Percentiles rank a stretch among this genome's conserved stretches.
Evolutionary conservation across 2,329 filamentous ascomycete species (phyloP).

Genomic region (Fusarium veterinarium): DNA sequence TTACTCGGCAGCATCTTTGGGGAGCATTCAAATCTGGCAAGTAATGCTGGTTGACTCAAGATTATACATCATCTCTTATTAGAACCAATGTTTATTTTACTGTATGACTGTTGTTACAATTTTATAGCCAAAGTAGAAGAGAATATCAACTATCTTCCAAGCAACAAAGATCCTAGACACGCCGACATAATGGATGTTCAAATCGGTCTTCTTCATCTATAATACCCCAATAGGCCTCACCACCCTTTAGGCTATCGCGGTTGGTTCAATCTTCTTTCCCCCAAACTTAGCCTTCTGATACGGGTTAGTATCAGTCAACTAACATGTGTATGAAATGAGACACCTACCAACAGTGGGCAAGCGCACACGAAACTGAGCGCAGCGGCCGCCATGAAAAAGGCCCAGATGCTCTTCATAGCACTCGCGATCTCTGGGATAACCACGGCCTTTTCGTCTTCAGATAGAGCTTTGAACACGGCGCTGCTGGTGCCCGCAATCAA

Average conservation of each 20-base stretch:
- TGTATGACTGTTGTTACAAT: neutral
- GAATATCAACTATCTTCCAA: neutral
- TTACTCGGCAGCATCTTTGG: neutral
- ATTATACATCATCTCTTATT: neutral
- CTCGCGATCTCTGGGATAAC: neutral
- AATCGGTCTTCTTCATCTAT: neutral
- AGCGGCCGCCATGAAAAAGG: neutral
- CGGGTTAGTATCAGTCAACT: fast-evolving
- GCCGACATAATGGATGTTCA: neutral
- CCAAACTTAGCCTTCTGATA: neutral
- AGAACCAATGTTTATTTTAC: neutral
- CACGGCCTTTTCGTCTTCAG: neutral
- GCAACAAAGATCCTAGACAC: neutral
- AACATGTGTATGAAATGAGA: neutral
- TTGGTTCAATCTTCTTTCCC: neutral
- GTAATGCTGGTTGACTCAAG: neutral
- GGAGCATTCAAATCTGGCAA: neutral
- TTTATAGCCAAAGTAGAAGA: neutral
- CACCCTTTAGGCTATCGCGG: neutral
- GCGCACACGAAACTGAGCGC: neutral
- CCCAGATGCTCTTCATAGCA: constrained; percentile 1
- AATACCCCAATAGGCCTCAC: neutral
- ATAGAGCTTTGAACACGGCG: neutral
- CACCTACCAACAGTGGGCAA: neutral
- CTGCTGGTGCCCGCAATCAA: constrained; percentile 2